These are phyloP conservation scores for Diaporthe aspalathi DNA, from an alignment of 2,329 filamentous ascomycete genomes.

Conservation along the genomic window DNA sequence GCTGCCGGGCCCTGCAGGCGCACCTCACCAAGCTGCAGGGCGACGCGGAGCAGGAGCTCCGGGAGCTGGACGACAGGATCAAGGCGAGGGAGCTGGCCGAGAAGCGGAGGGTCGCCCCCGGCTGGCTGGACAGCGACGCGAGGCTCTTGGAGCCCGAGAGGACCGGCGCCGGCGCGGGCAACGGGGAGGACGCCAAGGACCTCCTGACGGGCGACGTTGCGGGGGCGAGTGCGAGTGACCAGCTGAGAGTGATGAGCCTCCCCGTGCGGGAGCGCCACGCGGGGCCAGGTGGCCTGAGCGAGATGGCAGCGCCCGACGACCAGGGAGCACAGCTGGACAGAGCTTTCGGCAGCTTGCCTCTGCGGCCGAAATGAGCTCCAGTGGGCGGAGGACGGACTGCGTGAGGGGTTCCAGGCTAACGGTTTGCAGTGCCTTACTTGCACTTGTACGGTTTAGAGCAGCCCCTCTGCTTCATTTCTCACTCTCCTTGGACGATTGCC, in stretches of 20 bases:
- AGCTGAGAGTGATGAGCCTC: constrained; percentile 64
- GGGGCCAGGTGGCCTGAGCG: constrained; percentile 43
- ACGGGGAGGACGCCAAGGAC: constrained; percentile 49
- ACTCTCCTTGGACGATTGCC: not conserved
- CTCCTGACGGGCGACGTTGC: constrained; percentile 46
- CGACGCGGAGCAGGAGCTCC: constrained; percentile 75
- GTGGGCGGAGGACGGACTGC: not conserved
- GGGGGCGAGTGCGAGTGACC: constrained; percentile 59
- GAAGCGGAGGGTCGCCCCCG: constrained; percentile 82
- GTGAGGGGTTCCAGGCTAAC: not conserved
- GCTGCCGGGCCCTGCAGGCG: constrained; percentile 80
- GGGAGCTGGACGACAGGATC: constrained; percentile 76
- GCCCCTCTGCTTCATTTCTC: not conserved
- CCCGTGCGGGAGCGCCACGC: constrained; percentile 33
- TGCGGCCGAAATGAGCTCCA: constrained; percentile 42
- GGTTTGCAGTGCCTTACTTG: not conserved
- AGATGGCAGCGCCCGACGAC: constrained; percentile 56
- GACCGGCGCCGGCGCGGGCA: constrained; percentile 46
- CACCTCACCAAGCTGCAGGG: constrained; percentile 78
- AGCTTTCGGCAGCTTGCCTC: constrained; percentile 63
- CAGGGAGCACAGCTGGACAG: constrained; percentile 68
- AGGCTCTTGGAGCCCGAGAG: constrained; percentile 76
- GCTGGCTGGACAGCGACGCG: constrained; percentile 82
- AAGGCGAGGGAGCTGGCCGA: constrained; percentile 76
- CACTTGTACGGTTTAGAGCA: not conserved